These are phyloP conservation scores for Metarhizium brunneum DNA, from an alignment of 2,329 filamentous ascomycete genomes.

Conservation along the genomic window DNA sequence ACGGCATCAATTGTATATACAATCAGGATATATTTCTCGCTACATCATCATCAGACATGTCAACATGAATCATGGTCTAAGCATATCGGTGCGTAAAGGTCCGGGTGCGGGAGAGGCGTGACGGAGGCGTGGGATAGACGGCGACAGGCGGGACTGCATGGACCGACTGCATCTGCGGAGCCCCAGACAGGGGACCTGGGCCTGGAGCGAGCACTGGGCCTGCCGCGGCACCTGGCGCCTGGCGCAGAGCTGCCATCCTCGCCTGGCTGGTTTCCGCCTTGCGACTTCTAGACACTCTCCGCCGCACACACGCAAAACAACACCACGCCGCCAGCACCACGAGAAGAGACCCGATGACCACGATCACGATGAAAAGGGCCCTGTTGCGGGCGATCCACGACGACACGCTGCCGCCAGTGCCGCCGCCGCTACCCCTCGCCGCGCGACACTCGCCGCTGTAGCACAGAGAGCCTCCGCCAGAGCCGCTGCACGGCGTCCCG, in stretches of 20 bases:
- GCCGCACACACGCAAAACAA: background rate
- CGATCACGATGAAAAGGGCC: background rate
- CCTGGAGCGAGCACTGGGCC: no score
- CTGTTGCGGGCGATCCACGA: slow-evolving; percentile 3
- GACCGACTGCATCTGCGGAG: background rate
- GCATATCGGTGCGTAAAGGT: background rate
- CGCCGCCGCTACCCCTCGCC: background rate
- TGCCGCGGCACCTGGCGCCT: no score
- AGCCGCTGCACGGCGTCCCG: slow-evolving; percentile 66
- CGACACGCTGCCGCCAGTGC: background rate
- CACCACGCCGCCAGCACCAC: background rate
- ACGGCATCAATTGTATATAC: background rate
- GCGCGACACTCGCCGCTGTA: slow-evolving; percentile 43
- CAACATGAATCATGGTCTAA: background rate
- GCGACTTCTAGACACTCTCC: slow-evolving; percentile 8
- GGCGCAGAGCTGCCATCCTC: background rate
- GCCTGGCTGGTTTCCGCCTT: background rate
- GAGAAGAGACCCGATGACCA: background rate
- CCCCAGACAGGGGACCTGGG: background rate
- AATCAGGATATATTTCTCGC: background rate
- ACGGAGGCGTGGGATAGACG: background rate
- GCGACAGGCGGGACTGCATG: background rate
- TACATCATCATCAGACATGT: background rate
- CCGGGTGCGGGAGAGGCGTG: background rate
- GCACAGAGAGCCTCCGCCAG: slow-evolving; percentile 48